These are phyloP conservation scores for Aspergillus cejpii DNA, from an alignment of 2,329 filamentous ascomycete species.

Conservation along the genomic window DNA sequence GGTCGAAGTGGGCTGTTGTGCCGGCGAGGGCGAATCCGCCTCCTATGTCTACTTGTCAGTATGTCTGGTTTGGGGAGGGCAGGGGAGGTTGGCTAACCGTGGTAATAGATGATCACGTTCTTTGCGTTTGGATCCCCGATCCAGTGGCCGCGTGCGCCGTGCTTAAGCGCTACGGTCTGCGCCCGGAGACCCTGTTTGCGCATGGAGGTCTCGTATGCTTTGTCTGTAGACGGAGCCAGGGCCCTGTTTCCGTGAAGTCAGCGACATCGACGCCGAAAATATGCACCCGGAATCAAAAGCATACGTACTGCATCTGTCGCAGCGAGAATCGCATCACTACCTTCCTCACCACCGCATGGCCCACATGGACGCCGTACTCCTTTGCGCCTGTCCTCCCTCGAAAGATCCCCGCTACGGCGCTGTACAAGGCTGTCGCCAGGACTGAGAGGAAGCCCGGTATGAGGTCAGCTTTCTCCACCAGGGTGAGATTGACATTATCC, in stretches of 20 bases:
- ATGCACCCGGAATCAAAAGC: too few relatives aligned
- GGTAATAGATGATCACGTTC: constrained; percentile 35
- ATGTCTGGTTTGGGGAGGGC: not conserved
- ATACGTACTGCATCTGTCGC: constrained; percentile 31
- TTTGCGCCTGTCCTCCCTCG: constrained; percentile 35
- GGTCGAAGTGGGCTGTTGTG: constrained; percentile 40
- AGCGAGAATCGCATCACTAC: constrained; percentile 19
- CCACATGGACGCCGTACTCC: constrained; percentile 32
- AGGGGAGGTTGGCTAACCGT: constrained; percentile 23
- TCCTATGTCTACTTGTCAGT: constrained; percentile 27
- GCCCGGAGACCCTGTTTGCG: constrained; percentile 23
- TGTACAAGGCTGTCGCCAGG: constrained; percentile 23
- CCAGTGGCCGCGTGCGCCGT: constrained; percentile 34
- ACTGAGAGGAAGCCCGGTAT: constrained; percentile 24
- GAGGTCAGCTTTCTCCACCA: constrained; percentile 33
- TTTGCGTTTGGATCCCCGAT: constrained; percentile 37
- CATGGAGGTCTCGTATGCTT: constrained; percentile 23
- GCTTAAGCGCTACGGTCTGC: constrained; percentile 26
- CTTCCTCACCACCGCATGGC: constrained; percentile 27
- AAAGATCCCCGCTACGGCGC: constrained; percentile 33
- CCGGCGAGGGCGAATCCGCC: constrained; percentile 50
- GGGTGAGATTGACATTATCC: constrained; percentile 21
- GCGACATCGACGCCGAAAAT: not conserved
- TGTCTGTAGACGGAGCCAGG: constrained; percentile 19
- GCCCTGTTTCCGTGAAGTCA: constrained; percentile 15